Base-by-base conservation (phyloP, 768 basidiomycete genomes). In the Tubosaeta brunneosetosa region DNA sequence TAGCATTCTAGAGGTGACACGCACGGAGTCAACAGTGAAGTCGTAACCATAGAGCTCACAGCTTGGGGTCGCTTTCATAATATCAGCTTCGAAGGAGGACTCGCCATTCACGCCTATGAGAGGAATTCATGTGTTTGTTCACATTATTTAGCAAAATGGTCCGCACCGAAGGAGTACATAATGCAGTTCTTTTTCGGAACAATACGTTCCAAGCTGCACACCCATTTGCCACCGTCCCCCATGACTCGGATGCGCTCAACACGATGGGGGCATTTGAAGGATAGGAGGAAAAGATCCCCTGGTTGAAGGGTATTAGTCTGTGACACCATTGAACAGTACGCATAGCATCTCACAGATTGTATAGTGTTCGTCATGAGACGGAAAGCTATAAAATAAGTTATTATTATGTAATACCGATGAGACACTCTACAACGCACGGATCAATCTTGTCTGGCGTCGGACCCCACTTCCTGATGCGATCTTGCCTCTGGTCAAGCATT, bases 261-360 rank as follows among this genome's bases (percentile, higher is more conserved):
- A 17, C 74, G 72, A 67, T 80, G 78, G 4, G 80, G 79, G 46
- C 80, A 80, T 36, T 65, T 73, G 56, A 72, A 82, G 0, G 74
- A 68, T 4, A 80, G 73, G 7, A 74, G 71, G 63, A 79, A 81
- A 60, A 82, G 80, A 56, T 81, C 80, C 80, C 79, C 83, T 84
- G 58, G n/a, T 10, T 11, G 17, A 40, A 41, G 6, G 12, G 17
- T 17, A 37, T 70, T 5, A 65, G 61, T n/a, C 19, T 6, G n/a
- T 34, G 6, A n/a, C 13, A 41, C 14, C 33, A n/a, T n/a, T n/a
- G n/a, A 37, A 42, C 13, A 13, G 2, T 26, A 16, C 0, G 46
- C 6, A 19, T 10, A 47, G 12, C 22, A 41, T 0, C 65, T 52
- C 37, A 70, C 67, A 68, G 12, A 69, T 55, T 0, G 67, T 68